phyloP scores from a whole-genome alignment of 192 early-diverging fungal species.

The Coemansia sp. region DNA sequence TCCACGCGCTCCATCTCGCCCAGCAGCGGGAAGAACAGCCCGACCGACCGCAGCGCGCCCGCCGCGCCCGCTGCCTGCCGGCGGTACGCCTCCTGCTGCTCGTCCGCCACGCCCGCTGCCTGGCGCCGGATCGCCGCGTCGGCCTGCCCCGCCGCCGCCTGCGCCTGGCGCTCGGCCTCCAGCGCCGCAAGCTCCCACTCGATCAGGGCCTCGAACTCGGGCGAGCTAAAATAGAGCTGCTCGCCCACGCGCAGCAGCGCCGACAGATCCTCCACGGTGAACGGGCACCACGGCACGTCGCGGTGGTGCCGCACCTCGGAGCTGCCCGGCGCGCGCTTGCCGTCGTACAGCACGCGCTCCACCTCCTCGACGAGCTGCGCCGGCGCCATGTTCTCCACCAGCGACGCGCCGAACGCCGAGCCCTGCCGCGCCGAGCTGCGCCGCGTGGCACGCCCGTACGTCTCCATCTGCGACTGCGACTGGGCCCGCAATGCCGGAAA shows the following conservation, averaged over 20 bases:
- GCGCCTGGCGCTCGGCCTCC: slow-evolving; percentile 8
- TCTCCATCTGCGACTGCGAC: background rate
- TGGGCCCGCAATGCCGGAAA: background rate
- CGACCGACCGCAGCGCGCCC: slow-evolving; percentile 1
- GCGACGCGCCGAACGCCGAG: slow-evolving; percentile 12
- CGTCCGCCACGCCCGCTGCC: slow-evolving; percentile 3
- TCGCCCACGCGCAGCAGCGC: slow-evolving; percentile 32
- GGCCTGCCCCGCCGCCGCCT: background rate
- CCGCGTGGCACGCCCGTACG: background rate
- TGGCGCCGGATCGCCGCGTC: slow-evolving; percentile 2
- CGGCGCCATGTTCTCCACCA: slow-evolving; percentile 14
- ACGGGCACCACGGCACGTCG: background rate
- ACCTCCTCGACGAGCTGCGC: slow-evolving; percentile 20
- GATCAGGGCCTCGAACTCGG: slow-evolving; percentile 43
- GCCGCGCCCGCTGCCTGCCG: background rate
- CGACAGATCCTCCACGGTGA: slow-evolving; percentile 18
- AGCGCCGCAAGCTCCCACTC: slow-evolving; percentile 28
- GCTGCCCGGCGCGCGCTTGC: background rate
- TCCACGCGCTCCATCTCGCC: slow-evolving; percentile 7
- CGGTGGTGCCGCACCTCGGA: background rate
- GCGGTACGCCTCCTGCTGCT: slow-evolving; percentile 2
- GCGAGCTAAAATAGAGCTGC: slow-evolving; percentile 38
- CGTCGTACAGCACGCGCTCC: slow-evolving; percentile 15
- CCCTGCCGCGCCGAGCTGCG: background rate
- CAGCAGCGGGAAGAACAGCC: slow-evolving; percentile 4